Conservation (phyloP, 1,139 yeast species). For the Pichia sorboxylosa region DNA sequence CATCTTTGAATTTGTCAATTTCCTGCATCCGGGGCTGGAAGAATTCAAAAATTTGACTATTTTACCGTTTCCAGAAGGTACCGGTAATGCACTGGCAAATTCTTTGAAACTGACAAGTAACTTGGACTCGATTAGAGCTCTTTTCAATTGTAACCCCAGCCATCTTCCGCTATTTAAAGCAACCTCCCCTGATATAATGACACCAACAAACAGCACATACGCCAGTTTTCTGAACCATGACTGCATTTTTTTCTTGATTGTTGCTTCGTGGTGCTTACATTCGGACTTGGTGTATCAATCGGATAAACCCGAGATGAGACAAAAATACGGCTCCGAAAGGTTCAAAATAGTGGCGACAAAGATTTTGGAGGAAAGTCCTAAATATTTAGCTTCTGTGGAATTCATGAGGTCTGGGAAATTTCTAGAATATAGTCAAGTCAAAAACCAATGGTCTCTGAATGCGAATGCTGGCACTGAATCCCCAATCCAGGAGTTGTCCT, state of each 20-base stretch:
- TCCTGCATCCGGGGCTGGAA: slow-evolving; percentile 20
- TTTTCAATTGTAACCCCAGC: slow-evolving; percentile 25
- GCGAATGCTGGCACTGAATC: neutral
- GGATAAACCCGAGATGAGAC: slow-evolving; percentile 54
- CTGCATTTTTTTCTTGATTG: slow-evolving; percentile 41
- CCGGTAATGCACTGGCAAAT: slow-evolving; percentile 72
- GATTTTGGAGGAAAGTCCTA: slow-evolving; percentile 38
- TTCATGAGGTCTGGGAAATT: too few relatives aligned
- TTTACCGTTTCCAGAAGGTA: slow-evolving; percentile 62
- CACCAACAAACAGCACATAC: slow-evolving; percentile 1
- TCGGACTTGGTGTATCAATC: slow-evolving; percentile 75
- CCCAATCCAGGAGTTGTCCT: slow-evolving; percentile 33
- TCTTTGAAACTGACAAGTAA: slow-evolving; percentile 41
- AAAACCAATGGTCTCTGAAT: too few relatives aligned
- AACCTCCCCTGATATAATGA: neutral
- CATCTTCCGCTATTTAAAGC: slow-evolving; percentile 37
- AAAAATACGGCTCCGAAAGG: slow-evolving; percentile 47
- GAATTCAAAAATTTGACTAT: slow-evolving; percentile 9
- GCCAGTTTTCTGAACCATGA: neutral
- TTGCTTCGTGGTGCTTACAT: slow-evolving; percentile 77
- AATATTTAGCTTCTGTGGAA: too few relatives aligned
- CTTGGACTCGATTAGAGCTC: slow-evolving; percentile 31
- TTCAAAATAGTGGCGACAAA: slow-evolving; percentile 58
- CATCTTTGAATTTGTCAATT: slow-evolving; percentile 62
- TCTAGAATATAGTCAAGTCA: too few relatives aligned